These are phyloP conservation scores for Diaporthe aspalathi DNA, from an alignment of 2,329 filamentous ascomycete genomes.

Conservation along the genomic window DNA sequence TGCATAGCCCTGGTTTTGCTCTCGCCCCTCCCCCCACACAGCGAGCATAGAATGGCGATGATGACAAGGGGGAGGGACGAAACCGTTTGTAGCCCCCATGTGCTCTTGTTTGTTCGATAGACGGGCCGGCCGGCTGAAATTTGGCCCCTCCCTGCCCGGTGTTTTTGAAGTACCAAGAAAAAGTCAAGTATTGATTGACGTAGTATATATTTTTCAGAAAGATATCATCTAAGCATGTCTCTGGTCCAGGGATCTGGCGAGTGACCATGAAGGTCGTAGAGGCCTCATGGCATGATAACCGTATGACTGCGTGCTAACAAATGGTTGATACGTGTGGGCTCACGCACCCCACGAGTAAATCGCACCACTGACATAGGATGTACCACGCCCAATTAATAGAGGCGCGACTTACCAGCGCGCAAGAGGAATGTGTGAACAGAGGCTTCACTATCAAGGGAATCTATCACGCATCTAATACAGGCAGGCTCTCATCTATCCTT, in stretches of 20 bases:
- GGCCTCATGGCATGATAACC: too few species aligned
- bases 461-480: not conserved
- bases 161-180: slow-evolving; percentile 20
- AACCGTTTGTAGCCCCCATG: not conserved
- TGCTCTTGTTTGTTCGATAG: slow-evolving; percentile 27
- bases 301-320: too few species aligned
- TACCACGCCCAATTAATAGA: not conserved
- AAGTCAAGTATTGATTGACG: slow-evolving; percentile 22
- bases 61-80: not conserved
- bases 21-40: slow-evolving; percentile 7
- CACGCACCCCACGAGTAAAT: not conserved
- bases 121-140: slow-evolving; percentile 1
- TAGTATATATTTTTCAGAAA: slow-evolving; percentile 23
- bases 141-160: not conserved
- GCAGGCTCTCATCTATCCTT: slow-evolving; percentile 13
- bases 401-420: not conserved
- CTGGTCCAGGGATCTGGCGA: too few species aligned
- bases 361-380: too few species aligned
- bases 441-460: not conserved
- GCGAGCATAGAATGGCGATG: slow-evolving; percentile 29
- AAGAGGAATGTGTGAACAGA: not conserved
- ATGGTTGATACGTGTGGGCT: not conserved
- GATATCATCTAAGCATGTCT: not conserved
- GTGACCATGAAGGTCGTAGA: not conserved
- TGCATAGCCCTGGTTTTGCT: slow-evolving; percentile 37